Percentiles rank a stretch among this genome's conserved stretches.
These are phyloP conservation scores for Globisporangium megalacanthum DNA, from an alignment of 352 stramenopile genomes.

Conservation along the genomic window DNA sequence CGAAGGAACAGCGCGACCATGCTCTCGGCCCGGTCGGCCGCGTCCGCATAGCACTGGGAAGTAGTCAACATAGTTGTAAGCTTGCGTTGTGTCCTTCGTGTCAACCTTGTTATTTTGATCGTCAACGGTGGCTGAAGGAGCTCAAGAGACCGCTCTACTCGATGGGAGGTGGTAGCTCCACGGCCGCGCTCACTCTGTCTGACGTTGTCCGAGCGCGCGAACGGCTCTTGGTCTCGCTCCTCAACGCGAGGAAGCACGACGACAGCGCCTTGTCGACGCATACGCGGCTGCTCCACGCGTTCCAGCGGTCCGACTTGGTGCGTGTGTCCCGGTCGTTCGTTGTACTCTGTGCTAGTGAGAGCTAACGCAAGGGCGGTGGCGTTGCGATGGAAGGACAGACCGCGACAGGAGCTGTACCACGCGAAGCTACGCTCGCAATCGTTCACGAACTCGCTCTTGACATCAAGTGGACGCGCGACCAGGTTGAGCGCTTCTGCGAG, in stretches of 20 bases:
- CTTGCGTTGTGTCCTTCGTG: too few relatives aligned
- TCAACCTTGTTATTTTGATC: too few relatives aligned
- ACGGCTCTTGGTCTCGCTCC: constrained; percentile 27
- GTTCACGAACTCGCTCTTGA: constrained; percentile 22
- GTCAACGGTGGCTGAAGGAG: too few relatives aligned
- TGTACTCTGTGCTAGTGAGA: too few relatives aligned
- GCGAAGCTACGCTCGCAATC: constrained; percentile 26
- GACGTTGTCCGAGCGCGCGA: constrained; percentile 24
- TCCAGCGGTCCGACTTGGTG: constrained; percentile 32
- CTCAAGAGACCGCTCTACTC: too few relatives aligned
- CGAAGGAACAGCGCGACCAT: constrained; percentile 6
- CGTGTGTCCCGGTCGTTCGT: background rate
- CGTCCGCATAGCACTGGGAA: too few relatives aligned
- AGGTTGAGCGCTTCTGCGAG: constrained; percentile 28
- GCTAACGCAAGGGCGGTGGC: too few relatives aligned
- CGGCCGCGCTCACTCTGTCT: constrained; percentile 19
- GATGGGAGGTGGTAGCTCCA: constrained; percentile 27
- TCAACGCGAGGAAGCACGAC: background rate
- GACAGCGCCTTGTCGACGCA: constrained; percentile 11
- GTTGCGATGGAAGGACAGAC: constrained; percentile 1
- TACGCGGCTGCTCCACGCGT: constrained; percentile 12
- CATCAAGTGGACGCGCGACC: constrained; percentile 24
- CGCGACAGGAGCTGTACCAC: constrained; percentile 15
- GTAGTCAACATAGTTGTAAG: too few relatives aligned
- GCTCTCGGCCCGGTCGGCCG: too few relatives aligned